Base-by-base conservation (phyloP, 2,329 filamentous ascomycete species). In the Ambrosiella xylebori region DNA sequence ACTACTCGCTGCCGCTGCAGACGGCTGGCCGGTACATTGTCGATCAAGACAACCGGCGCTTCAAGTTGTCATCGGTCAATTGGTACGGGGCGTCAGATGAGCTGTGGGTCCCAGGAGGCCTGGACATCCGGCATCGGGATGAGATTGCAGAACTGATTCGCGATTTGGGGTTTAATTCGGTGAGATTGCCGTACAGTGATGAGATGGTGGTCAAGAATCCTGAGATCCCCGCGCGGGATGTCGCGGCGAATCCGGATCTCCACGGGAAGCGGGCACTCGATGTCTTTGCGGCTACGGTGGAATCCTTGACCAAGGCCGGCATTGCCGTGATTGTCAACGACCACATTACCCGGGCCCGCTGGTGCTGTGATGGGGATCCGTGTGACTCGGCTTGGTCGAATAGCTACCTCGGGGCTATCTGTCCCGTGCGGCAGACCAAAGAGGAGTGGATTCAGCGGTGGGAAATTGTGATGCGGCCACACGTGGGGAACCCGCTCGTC, bases 61-160 rank as follows among this genome's bases (percentile, higher is more conserved):
- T 81, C 68, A 82, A 81, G 69, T 72, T 86, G 7, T 70, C 78
- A 15, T 81, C 78, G 17, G 72, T 85, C 65, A 86, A 86, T 69
- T 86, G 82, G 82, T 86, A 86, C 65, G 82, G 83, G 39, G 82
- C 77, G 2, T 84, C 80, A 65, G 82, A 86, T 64, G 76, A 83
- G 69, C 72, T 79, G 57, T 84, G 82, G 64, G 75, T 85, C 9
- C 74, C 79, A 0, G 79, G 80, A 40, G 82, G 82, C 0, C 71
- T 86, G 44, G 80, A 85, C 62, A 69, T 81, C 19, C 75, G 76
- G 64, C 80, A 85, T 68, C 79, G 82, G 41, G 71, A 71, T 58
- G 72, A 73, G 17, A 84, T 86, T 62, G 80, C 81, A 3, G 65
- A 69, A 61, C 78, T 77, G 13, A 83, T 86, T 65, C 74, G 76